These are phyloP conservation scores for Asterionellopsis glacialis DNA, from an alignment of 108 stramenopile species.

Conservation along the genomic window DNA sequence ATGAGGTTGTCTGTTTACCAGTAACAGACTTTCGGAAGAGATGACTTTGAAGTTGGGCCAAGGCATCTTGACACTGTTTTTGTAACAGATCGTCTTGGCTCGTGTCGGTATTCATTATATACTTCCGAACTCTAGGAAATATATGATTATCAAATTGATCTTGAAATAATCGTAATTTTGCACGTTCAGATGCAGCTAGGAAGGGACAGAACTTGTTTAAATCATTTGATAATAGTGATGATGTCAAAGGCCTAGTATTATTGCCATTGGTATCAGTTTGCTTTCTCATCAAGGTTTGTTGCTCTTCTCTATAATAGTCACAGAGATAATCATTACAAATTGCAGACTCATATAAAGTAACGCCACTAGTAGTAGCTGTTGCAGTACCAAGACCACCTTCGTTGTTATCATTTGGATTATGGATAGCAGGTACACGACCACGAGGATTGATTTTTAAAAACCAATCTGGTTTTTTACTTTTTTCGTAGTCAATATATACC, in stretches of 20 bases:
- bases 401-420: conserved; percentile 23
- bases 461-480: conserved; percentile 31
- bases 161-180: conserved; percentile 35
- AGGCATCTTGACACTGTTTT: not conserved
- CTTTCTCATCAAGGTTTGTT: too few relatives aligned
- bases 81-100: conserved; percentile 6
- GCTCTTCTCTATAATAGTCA: too few relatives aligned
- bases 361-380: too few relatives aligned
- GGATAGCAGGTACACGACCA: conserved; percentile 40
- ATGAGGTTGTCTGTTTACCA: conserved; percentile 17
- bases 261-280: too few relatives aligned
- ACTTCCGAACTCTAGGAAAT: conserved; percentile 31
- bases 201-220: conserved; percentile 16
- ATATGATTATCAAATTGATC: conserved; percentile 39
- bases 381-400: not conserved
- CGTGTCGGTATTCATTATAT: conserved; percentile 39
- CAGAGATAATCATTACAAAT: too few relatives aligned
- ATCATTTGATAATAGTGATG: too few relatives aligned
- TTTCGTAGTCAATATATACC: conserved; percentile 15
- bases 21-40: conserved; percentile 19
- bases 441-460: conserved; percentile 40
- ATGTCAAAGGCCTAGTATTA: too few relatives aligned
- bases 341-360: too few relatives aligned
- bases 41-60: conserved; percentile 31
- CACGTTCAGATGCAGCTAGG: conserved; percentile 20